Conservation (phyloP, 2,329 filamentous ascomycete species). For the Polychaeton citri region DNA sequence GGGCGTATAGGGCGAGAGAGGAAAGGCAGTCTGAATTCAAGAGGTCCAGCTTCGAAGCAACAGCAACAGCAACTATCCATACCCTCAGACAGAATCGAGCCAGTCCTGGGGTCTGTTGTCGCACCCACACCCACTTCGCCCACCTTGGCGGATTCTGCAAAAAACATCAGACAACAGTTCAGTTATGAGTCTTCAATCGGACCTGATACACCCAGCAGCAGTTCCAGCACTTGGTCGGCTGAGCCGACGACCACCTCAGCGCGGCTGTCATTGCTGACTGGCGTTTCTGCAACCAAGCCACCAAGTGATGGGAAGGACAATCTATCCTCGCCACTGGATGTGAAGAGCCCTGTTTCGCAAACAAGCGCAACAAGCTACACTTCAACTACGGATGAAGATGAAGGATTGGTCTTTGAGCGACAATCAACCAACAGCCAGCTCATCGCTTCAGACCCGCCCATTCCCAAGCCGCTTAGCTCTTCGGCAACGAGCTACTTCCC, state of each 20-base stretch:
- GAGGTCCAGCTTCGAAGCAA: constrained; percentile 26
- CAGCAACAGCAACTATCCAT: constrained; percentile 18
- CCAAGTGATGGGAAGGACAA: constrained; percentile 4
- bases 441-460: constrained; percentile 15
- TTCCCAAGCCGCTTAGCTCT: too few species aligned
- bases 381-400: constrained; percentile 76
- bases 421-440: constrained; percentile 15
- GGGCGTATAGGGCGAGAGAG: constrained; percentile 25
- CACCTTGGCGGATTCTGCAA: background rate
- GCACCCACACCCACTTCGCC: background rate
- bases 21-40: constrained; percentile 13
- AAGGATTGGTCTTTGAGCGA: constrained; percentile 49
- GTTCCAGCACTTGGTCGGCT: constrained; percentile 15
- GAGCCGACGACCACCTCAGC: constrained; percentile 13
- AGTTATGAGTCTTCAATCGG: background rate
- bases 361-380: constrained; percentile 49
- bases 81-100: too few species aligned
- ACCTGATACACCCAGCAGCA: background rate
- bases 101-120: too few species aligned
- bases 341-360: constrained; percentile 31
- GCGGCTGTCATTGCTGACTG: constrained; percentile 17
- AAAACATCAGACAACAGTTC: background rate
- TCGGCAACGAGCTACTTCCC: background rate
- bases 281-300: constrained; percentile 3
- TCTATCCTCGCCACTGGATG: constrained; percentile 12